Base-by-base conservation (phyloP, 352 stramenopile species). In the Pythium apleroticum region DNA sequence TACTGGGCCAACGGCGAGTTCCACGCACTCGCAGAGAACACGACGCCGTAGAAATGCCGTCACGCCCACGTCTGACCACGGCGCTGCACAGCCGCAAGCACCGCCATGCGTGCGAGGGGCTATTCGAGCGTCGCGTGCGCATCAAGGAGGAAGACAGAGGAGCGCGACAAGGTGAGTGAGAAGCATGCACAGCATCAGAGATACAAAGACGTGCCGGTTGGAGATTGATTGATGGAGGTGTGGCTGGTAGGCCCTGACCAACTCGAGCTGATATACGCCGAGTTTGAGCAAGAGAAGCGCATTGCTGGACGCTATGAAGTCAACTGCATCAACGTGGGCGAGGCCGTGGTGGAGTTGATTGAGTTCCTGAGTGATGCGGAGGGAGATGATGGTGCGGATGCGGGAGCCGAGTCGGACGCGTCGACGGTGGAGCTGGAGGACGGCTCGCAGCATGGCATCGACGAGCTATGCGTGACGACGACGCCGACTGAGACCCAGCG, bases 291-390 rank as follows among this genome's bases (percentile, higher is more conserved):
- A 9, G 46, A 53, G 46, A 33, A 30, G 46, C 46, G 22, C 12
- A 22, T 33, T 7, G 46, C 46, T 7, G 46, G 46, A 33, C 46
- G 46, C 24, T 53, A 33, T 15, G 11, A 6, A 12, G 46, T 53
- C 22, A 33, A 33, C 22, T 33, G 46, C 46, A 20, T 43, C 12
- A 45, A 3, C 11, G 28, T 43, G 12, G 52, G 31, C 17, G 52
- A 43, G 22, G 30, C 52, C n/a, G 15, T 28, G 9, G 52, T 57
- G 17, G 52, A 57, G 14, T 4, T 57, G 52, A 57, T 57, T 11
- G 52, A 57, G 52, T 57, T 57, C 17, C 27, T 57, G 14, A 57
- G 52, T 33, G 52, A 57, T 30, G 49, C 7, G 9, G 49, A 56
- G 2, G 30, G 5, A 33, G 25, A n/a, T 11, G 28, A 33, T 14